A percentile compares a stretch with the other conserved stretches of the same genome.
phyloP scores from a whole-genome alignment of 371 early-diverging fungal genomes.

The Syncephalastrum racemosum region DNA sequence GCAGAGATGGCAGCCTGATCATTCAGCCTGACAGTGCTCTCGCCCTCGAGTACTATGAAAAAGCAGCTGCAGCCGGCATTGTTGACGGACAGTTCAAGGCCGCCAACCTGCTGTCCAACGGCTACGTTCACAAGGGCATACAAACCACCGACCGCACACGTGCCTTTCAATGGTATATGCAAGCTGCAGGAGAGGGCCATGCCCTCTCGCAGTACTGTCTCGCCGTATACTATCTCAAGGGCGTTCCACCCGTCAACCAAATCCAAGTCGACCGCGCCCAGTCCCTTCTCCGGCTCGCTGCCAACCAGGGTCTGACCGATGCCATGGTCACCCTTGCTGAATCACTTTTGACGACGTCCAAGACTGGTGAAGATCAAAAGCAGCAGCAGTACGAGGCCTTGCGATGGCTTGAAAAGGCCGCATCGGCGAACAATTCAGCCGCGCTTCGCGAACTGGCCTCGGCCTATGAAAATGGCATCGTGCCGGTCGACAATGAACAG shows the following conservation, averaged over 20 bases:
- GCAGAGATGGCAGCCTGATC: not conserved
- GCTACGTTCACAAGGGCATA: slow-evolving; percentile 16
- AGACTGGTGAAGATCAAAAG: slow-evolving; percentile 4
- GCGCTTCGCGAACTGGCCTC: slow-evolving; percentile 12
- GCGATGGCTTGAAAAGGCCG: slow-evolving; percentile 12
- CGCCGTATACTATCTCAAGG: slow-evolving; percentile 48
- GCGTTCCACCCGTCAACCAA: slow-evolving; percentile 25
- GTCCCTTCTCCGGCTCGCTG: slow-evolving; percentile 34
- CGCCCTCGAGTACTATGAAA: slow-evolving; percentile 29
- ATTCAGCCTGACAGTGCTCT: slow-evolving; percentile 10
- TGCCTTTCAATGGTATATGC: slow-evolving; percentile 51
- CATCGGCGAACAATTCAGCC: slow-evolving; percentile 5
- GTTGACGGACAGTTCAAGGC: slow-evolving; percentile 31
- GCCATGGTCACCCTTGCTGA: slow-evolving; percentile 37
- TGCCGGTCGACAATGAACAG: not conserved
- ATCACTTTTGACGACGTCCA: slow-evolving; percentile 12
- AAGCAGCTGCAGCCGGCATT: slow-evolving; percentile 29
- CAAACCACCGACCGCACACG: slow-evolving; percentile 16
- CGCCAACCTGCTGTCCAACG: slow-evolving; percentile 40
- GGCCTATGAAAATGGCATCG: slow-evolving; percentile 10
- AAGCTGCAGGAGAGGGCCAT: slow-evolving; percentile 50
- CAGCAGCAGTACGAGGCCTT: slow-evolving; percentile 8
- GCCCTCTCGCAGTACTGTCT: slow-evolving; percentile 37
- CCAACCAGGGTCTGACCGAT: slow-evolving; percentile 28
- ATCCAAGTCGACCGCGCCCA: slow-evolving; percentile 31